Percentiles rank a stretch among this genome's conserved stretches.
Conservation (phyloP, 257 asterid genomes). For the Primulina tabacum region DNA sequence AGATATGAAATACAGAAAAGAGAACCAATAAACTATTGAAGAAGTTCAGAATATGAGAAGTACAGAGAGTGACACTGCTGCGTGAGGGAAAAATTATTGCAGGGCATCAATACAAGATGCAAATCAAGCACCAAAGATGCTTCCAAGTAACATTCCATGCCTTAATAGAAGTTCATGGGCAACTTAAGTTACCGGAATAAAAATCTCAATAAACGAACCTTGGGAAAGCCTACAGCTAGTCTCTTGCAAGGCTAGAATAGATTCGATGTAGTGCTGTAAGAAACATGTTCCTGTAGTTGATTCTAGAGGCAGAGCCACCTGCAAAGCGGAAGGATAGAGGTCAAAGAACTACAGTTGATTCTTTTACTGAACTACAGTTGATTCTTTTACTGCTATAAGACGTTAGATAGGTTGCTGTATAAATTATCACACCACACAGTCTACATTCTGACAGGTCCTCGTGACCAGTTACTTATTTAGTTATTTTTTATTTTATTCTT, state of each 20-base stretch:
- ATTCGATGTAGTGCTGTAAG: slow-evolving; percentile 85
- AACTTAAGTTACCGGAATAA: slow-evolving; percentile 23
- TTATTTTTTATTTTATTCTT: neutral
- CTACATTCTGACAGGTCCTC: slow-evolving; percentile 2
- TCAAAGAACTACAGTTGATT: slow-evolving; percentile 27
- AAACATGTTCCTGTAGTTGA: slow-evolving; percentile 81
- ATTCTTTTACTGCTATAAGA: slow-evolving; percentile 18
- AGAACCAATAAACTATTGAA: neutral
- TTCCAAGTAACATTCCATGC: slow-evolving; percentile 4
- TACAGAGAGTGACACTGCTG: slow-evolving; percentile 5
- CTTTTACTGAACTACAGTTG: slow-evolving; percentile 18
- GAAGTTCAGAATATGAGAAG: slow-evolving; percentile 1
- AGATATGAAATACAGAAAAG: slow-evolving; percentile 2
- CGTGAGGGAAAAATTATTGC: neutral
- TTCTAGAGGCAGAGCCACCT: slow-evolving; percentile 95
- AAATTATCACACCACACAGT: neutral
- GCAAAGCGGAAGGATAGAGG: slow-evolving; percentile 30
- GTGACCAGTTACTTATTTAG: neutral
- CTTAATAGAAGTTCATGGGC: slow-evolving; percentile 16
- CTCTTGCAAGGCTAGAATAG: slow-evolving; percentile 91
- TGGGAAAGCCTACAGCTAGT: slow-evolving; percentile 60
- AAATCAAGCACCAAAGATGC: neutral
- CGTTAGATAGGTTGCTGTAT: slow-evolving; percentile 8
- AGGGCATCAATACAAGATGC: neutral
- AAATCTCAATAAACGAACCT: slow-evolving; percentile 51